These are phyloP conservation scores for Tardiomyces digboiensis DNA, from an alignment of 1,139 yeast genomes.

Conservation along the genomic window DNA sequence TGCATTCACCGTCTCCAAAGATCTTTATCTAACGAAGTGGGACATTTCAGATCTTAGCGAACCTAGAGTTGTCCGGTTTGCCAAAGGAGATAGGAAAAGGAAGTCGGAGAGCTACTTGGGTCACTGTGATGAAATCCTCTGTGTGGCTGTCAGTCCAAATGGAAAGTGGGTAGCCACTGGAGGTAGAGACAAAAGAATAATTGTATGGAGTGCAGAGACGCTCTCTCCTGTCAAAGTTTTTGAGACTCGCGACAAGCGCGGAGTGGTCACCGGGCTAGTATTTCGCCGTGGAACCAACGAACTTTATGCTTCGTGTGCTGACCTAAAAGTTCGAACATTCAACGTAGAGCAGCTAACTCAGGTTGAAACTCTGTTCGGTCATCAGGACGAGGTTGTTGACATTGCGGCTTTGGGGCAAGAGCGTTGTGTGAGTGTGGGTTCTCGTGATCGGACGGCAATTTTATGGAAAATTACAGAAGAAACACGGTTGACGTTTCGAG, in stretches of 20 bases:
- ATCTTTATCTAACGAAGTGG: constrained; percentile 75
- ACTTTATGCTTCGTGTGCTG: constrained; percentile 88
- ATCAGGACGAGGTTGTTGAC: constrained; percentile 82
- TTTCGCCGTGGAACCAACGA: constrained; percentile 81
- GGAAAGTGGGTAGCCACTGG: constrained; percentile 89
- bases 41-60: constrained; percentile 34
- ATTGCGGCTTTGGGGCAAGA: constrained; percentile 75
- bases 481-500: constrained; percentile 85
- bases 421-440: constrained; percentile 92
- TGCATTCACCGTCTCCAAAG: constrained; percentile 80
- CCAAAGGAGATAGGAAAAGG: neutral
- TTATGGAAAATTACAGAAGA: constrained; percentile 97
- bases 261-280: constrained; percentile 60
- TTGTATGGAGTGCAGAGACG: constrained; percentile 80
- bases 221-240: constrained; percentile 66
- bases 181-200: constrained; percentile 69
- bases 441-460: constrained; percentile 92
- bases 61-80: neutral
- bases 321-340: constrained; percentile 80
- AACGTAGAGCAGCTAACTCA: constrained; percentile 82
- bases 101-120: constrained; percentile 33
- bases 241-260: constrained; percentile 60
- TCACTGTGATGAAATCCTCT: constrained; percentile 65
- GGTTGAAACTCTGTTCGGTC: constrained; percentile 87
- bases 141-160: constrained; percentile 81